These are phyloP conservation scores for Phyllosticta citrichinensis DNA, from an alignment of 2,329 filamentous ascomycete species.

Conservation along the genomic window DNA sequence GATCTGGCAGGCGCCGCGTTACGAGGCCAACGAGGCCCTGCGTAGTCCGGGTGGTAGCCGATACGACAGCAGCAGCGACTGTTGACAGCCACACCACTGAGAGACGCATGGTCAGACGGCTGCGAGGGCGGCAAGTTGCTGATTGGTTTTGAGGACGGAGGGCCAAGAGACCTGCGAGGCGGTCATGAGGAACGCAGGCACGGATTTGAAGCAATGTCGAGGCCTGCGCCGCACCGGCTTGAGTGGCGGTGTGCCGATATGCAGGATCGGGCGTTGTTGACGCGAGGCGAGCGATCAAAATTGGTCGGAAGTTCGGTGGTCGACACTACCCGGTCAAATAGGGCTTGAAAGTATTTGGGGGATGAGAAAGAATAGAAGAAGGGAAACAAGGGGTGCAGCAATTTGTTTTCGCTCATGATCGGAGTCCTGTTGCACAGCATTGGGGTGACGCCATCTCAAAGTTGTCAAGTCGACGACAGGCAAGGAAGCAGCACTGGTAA, in stretches of 20 bases:
- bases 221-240: background rate
- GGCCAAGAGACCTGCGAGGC: background rate
- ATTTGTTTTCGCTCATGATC: no score
- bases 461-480: no score
- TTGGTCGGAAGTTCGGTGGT: background rate
- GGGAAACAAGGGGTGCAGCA: background rate
- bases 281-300: background rate
- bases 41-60: background rate
- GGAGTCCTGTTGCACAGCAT: no score
- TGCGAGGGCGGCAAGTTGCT: background rate
- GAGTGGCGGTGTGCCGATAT: background rate
- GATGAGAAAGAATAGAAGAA: background rate
- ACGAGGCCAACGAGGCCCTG: constrained; percentile 13
- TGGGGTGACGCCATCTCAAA: no score
- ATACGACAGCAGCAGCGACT: background rate
- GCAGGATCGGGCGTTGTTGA: background rate
- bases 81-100: background rate
- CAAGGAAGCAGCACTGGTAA: no score
- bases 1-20: constrained; percentile 16
- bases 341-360: background rate
- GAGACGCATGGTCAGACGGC: background rate
- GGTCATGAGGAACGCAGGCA: background rate
- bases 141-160: background rate
- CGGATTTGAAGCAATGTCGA: background rate
- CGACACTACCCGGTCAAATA: background rate